Evolutionary conservation across 805 yeast species (phyloP), one percentile per base, ranked within the genome.

Genomic region (Saccharomycopsis fibuligera): DNA sequence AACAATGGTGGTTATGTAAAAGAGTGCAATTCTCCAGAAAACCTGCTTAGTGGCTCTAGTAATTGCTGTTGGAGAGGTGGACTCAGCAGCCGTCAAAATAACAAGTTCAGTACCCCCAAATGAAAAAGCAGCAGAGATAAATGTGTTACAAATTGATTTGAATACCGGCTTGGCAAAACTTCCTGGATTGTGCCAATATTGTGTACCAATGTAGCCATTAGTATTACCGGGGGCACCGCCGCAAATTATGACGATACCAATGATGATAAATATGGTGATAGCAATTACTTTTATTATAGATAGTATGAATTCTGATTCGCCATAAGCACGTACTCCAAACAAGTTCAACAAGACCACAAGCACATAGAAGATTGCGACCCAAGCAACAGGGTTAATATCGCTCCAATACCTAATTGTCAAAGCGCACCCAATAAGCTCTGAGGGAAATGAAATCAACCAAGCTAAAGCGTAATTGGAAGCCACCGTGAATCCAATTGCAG

Each of bases 41-140:
- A 78, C 77, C 53, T 75, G 78, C 53, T 74, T 71, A 19, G 78
- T 75, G 45, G 81, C 79, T 46, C 71, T 68, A 45, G 81, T 80
- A 58, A 78, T 73, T n/a, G 81, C 74, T 50, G 65, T 72, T 54
- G 76, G 66, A 58, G 74, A 67, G 36, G 68, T 64, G 43, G 76
- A 76, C 55, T 76, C 80, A n/a, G 77, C 76, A 9, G 83, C 81
- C 23, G 79, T 77, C 50, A 78, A 63, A 12, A 79, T 79, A 52
- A 77, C 71, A 55, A 74, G 70, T 63, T 78, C 83, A 41, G 78
- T 70, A 61, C 80, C 81, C 57, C 82, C 83, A 51, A 76, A 76
- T 1, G 83, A 72, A 57, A 78, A 78, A 5, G 81, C 79, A 14
- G 81, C 75, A 14, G 74, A 72, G 33, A 78, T 73, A 49, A 78